Evolutionary conservation across 805 yeast genomes (phyloP), one percentile per base, ranked within the genome.

Genomic region (Ogataea corticis): DNA sequence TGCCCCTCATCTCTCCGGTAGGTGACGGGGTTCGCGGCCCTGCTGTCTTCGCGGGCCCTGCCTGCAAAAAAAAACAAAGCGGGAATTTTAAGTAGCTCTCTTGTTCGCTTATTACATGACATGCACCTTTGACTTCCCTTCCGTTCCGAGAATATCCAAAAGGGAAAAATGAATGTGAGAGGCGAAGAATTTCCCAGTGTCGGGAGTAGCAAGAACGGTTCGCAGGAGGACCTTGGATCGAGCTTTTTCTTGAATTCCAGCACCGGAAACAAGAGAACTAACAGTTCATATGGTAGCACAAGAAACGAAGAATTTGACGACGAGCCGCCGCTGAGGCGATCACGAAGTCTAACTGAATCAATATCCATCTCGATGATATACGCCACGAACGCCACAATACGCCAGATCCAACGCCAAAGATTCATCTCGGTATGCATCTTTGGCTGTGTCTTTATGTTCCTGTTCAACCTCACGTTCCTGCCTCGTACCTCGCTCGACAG

Each of bases 401-500:
- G 50, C 52, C 60, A 64, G 48, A 48, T 64, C 28, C 61, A 61
- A 44, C 52, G 62, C 23, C 63, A 63, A 38, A 51, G 76, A 42
- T 73, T 81, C 45, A 64, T 75, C 62, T 68, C 74, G 53, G 71
- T 74, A 49, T 66, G 74, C 38, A 59, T 69, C 0, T 58, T 79
- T 17, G 86, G 87, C 1, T 48, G 80, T 2, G 42, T 73, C 2
- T 79, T 81, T 38, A 65, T 81, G 29, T 57, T 79, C 13, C 70
- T 77, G 2, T 80, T 86, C 59, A 79, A 86, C 33, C 69, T 87
- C 40, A 79, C 84, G 0, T 90, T 90, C 61, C 70, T 89, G 13
- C 97, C 96, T 2, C 66, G 96, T 46, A 87, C 97, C 1, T 87
- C 96, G 2, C 68, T 88, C 15, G 80, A 85, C 40, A 70, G 96